These are phyloP conservation scores for Avena insularis DNA, from an alignment of 176 grass and related monocot species.

Conservation along the genomic window DNA sequence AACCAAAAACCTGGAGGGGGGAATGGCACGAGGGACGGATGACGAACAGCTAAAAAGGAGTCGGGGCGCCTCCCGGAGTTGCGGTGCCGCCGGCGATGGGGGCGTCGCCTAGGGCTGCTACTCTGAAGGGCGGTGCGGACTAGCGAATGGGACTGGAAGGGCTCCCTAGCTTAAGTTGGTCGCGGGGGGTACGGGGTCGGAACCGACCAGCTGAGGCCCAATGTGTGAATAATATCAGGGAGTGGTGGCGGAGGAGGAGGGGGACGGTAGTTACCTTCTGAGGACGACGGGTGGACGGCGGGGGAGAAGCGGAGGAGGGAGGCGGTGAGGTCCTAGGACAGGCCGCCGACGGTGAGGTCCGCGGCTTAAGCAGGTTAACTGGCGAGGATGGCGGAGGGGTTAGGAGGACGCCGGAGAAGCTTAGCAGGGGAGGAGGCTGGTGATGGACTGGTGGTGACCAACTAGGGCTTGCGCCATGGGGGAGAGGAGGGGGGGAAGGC, in stretches of 20 bases:
- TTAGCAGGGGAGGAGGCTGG: too few species aligned
- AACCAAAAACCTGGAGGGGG: neutral
- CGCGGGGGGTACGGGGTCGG: neutral
- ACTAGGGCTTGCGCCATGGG: slow-evolving; percentile 3
- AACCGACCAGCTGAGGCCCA: neutral
- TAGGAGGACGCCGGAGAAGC: neutral
- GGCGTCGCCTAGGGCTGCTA: slow-evolving; percentile 10
- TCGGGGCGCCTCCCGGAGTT: neutral
- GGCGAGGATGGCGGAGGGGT: neutral
- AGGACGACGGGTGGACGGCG: neutral
- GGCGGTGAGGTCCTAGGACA: neutral
- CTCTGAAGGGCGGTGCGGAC: neutral
- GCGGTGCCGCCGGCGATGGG: neutral
- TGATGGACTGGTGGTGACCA: too few species aligned
- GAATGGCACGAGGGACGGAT: neutral
- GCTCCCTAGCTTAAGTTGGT: neutral
- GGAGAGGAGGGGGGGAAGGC: neutral
- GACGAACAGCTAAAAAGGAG: neutral
- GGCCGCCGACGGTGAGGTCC: neutral
- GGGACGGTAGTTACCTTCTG: neutral
- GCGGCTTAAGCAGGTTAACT: neutral
- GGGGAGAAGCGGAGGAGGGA: neutral
- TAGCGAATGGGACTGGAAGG: neutral
- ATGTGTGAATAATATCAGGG: neutral
- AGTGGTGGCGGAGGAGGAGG: neutral